Base-by-base conservation (phyloP, 306 rosid genomes). In the Vigna radiata region DNA sequence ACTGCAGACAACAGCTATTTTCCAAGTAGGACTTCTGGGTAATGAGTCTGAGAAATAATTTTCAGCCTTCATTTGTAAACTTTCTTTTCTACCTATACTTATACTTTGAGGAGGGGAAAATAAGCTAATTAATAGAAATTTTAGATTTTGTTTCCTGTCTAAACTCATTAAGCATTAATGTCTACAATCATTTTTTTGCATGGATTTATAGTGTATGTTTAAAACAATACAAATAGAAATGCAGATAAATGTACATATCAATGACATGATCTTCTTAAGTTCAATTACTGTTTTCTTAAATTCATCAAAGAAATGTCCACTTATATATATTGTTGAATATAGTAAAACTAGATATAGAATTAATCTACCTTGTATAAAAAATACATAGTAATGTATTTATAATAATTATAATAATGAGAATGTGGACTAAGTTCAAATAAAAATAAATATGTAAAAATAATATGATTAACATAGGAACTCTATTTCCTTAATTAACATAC, bases 1-100 rank as follows among this genome's bases (percentile, higher is more conserved):
- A 36, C 79, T 85, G 90, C 91, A 87, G 89, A 84, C 67, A 85
- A 76, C 83, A 68, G 76, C 76, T 76, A 71, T 82, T 79, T 68
- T 78, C 84, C 75, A 73, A 72, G 77, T 85, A 83, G 88, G 75
- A 77, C 8, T 13, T 60, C 44, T 56, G 76, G 77, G 66, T 21
- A 67, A 70, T 78, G 61, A 73, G 74, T 66, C 70, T 54, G 27
- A 49, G 18, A 73, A 83, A 54, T 60, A 69, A 79, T 44, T 68
- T 41, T 56, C 53, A 54, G 73, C 48, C 66, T 73, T 79, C 41
- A 72, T 78, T 14, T 82, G 75, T 55, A 21, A 39, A 54, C 59
- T 63, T 53, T 55, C 53, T 25, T 36, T 47, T 48, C 67, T 72
- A 70, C 65, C 21, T 54, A 66, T 56, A 82, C 77, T 25, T 72